phyloP scores from a whole-genome alignment of 2,329 filamentous ascomycete species.

The Phoma sp. region DNA sequence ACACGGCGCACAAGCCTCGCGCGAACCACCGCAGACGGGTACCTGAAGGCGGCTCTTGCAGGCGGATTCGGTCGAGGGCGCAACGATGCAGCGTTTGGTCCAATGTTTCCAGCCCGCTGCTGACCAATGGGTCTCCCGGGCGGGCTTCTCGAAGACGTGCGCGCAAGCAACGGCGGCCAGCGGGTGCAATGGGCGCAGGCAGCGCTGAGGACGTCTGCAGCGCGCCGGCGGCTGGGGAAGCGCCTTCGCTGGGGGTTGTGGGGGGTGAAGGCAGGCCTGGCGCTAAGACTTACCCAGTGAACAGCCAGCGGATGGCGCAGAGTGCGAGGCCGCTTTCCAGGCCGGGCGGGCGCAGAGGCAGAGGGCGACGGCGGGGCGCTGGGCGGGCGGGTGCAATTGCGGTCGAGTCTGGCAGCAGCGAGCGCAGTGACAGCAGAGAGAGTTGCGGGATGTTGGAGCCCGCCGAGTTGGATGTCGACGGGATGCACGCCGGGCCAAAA shows the following conservation, averaged over 20 bases:
- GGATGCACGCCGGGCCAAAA: conserved; percentile 16
- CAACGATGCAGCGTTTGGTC: conserved; percentile 31
- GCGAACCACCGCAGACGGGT: conserved; percentile 34
- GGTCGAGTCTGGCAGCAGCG: conserved; percentile 14
- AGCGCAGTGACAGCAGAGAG: neutral
- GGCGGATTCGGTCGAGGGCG: conserved; percentile 15
- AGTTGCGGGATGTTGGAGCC: conserved; percentile 15
- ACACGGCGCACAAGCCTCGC: conserved; percentile 31
- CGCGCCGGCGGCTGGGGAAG: conserved; percentile 43
- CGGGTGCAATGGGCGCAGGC: conserved; percentile 32
- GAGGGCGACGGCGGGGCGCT: conserved; percentile 12
- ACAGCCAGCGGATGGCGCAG: conserved; percentile 26
- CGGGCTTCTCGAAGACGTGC: conserved; percentile 30
- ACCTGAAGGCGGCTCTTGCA: conserved; percentile 33
- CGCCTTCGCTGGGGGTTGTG: conserved; percentile 39
- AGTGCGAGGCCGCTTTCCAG: conserved; percentile 18
- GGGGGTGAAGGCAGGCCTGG: conserved; percentile 32
- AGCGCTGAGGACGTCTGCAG: conserved; percentile 36
- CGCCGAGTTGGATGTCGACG: conserved; percentile 24
- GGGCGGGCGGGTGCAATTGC: conserved; percentile 16
- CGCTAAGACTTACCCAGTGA: conserved; percentile 50
- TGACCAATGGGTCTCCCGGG: conserved; percentile 39
- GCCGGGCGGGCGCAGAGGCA: conserved; percentile 18
- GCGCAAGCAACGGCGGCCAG: conserved; percentile 21
- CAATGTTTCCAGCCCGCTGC: conserved; percentile 14